Evolutionary conservation across 352 stramenopile species (phyloP).

Genomic region (Phytopythium delawarense): DNA sequence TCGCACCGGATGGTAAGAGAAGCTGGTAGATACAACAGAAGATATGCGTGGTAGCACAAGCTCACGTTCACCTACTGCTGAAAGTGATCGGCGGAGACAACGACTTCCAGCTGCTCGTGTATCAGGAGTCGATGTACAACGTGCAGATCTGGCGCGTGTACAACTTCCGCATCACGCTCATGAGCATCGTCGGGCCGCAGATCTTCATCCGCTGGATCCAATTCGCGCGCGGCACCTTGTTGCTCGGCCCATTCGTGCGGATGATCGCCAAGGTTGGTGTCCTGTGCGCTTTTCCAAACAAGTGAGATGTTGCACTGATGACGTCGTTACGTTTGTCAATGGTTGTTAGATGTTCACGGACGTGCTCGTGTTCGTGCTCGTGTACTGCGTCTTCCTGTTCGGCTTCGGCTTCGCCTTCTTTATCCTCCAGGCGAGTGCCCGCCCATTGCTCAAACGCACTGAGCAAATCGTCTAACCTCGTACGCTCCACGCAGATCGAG

Average conservation of each 20-base stretch:
- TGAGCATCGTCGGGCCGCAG: conserved; percentile 72
- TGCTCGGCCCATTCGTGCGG: conserved; percentile 70
- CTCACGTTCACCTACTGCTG: neutral
- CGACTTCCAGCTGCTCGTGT: conserved; percentile 53
- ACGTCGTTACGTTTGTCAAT: neutral
- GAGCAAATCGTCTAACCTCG: neutral
- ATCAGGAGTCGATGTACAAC: conserved; percentile 61
- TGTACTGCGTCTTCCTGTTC: conserved; percentile 69
- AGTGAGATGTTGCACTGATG: neutral
- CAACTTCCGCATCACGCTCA: conserved; percentile 69
- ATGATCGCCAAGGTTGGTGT: conserved; percentile 78
- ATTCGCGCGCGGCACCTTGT: conserved; percentile 63
- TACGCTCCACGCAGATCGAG: conserved; percentile 37
- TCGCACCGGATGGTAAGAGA: conserved; percentile 24
- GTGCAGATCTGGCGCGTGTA: conserved; percentile 52
- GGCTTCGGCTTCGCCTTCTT: conserved; percentile 81
- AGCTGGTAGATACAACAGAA: neutral
- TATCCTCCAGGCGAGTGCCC: conserved; percentile 50
- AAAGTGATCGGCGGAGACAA: conserved; percentile 3
- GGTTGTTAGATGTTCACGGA: conserved; percentile 73
- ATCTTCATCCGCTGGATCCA: conserved; percentile 84
- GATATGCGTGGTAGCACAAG: neutral
- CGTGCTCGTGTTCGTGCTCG: conserved; percentile 67
- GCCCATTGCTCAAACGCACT: neutral
- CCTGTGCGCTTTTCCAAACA: neutral